Conservation (phyloP, 768 basidiomycete genomes). For the Trametes sanguinea region DNA sequence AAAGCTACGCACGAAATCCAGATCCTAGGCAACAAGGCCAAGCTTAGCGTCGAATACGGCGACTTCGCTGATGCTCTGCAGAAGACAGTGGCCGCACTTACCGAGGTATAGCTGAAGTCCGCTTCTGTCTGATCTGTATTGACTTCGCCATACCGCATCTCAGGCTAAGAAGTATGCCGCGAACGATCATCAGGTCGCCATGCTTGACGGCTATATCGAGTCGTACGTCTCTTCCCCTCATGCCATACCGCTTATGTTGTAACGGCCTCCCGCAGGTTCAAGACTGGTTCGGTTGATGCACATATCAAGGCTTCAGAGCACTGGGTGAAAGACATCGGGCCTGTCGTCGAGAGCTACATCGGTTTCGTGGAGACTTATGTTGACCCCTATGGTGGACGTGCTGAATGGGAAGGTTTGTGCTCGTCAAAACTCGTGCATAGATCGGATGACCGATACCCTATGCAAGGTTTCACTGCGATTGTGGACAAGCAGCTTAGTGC, state of each 20-base stretch:
- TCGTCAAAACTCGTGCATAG: neutral
- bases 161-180: constrained; percentile 76
- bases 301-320: constrained; percentile 76
- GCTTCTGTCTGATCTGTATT: neutral
- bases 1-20: constrained; percentile 48
- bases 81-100: constrained; percentile 56
- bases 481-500: constrained; percentile 83
- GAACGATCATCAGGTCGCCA: constrained; percentile 68
- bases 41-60: constrained; percentile 70
- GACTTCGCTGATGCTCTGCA: constrained; percentile 65
- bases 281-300: constrained; percentile 74
- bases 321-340: constrained; percentile 88
- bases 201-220: constrained; percentile 78
- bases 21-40: constrained; percentile 43
- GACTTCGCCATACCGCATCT: neutral
- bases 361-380: constrained; percentile 82
- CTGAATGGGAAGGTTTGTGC: constrained; percentile 83
- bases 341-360: constrained; percentile 86
- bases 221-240: constrained; percentile 49
- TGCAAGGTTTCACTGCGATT: constrained; percentile 79
- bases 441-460: neutral
- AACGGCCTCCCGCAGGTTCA: constrained; percentile 50
- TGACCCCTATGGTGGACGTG: constrained; percentile 88
- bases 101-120: constrained; percentile 46
- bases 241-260: too few species aligned